Evolutionary conservation across 1,284 basidiomycete species (phyloP), one percentile per base, ranked within the genome.

Genomic region (Rhodofomes roseus): DNA sequence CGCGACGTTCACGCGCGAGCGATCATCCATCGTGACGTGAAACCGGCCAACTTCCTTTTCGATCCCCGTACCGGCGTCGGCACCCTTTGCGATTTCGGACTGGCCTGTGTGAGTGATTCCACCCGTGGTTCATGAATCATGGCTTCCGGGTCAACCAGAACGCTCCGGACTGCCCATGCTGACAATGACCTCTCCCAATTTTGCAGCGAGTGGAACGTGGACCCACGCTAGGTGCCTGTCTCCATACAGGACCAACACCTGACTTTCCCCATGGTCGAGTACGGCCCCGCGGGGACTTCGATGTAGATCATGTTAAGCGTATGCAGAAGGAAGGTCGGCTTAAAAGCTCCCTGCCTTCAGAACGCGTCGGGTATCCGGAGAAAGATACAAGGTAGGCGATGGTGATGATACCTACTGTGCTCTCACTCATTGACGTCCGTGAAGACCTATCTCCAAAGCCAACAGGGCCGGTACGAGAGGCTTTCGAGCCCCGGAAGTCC

Each of bases 41-140:
- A 99, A 72, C 97, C 96, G 18, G 96, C 96, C 62, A 99, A 99
- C 74, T 99, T 99, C 71, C 82, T 99, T 36, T 99, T 93, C 73
- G 93, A 99, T 73, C 89, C 93, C 34, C 83, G 83, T 48, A 90
- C 88, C 4, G 90, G 91, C 1, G 79, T 88, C 6, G 96, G 97
- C 11, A 93, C 92, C 0, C 77, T 99, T 9, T 96, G 95, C 66
- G 96, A 99, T 74, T 98, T 98, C 74, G 96, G 96, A 23, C 81
- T 99, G 2, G 95, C 95, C 8, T 93, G 93, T 68, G 93, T 95
- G 73, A 68, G 89, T 60, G 54, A 40, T 41, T 58, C 14, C 44
- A 22, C 34, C 37, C 52, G 48, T 41, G 29, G 27, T 52, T 37
- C 31, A 20, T 16, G 37, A 27, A 31, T 31, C 8, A 44, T 23